phyloP scores from a whole-genome alignment of 352 stramenopile genomes.

The Phytophthora quininea region DNA sequence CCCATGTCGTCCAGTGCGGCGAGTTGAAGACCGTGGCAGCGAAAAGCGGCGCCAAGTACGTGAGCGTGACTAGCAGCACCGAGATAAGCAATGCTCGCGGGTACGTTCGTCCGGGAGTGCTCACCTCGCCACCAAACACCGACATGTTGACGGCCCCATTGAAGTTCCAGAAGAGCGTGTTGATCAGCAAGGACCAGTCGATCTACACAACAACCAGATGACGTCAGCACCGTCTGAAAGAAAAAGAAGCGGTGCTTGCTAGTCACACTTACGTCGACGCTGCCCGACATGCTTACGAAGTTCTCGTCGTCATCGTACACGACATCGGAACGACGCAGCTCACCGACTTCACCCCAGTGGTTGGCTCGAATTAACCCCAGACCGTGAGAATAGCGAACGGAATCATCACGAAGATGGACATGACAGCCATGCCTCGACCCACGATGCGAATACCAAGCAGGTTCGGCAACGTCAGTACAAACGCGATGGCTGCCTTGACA shows the following conservation, averaged over 20 bases:
- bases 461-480: conserved; percentile 51
- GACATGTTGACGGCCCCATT: conserved; percentile 91
- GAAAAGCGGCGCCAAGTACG: conserved; percentile 91
- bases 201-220: conserved; percentile 26
- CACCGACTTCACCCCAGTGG: conserved; percentile 45
- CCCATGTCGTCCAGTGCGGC: conserved; percentile 83
- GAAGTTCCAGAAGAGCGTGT: conserved; percentile 97
- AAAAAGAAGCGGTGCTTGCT: background rate
- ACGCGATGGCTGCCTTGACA: conserved; percentile 49
- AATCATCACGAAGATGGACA: conserved; percentile 89
- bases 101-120: conserved; percentile 78
- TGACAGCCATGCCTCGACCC: conserved; percentile 69
- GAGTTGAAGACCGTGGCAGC: conserved; percentile 73
- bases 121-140: conserved; percentile 90
- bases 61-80: conserved; percentile 79
- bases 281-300: conserved; percentile 49
- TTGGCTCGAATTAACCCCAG: conserved; percentile 36
- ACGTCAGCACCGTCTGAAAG: conserved; percentile 7
- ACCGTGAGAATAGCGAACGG: conserved; percentile 89
- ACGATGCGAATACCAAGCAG: conserved; percentile 59
- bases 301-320: conserved; percentile 39
- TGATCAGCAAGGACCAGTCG: conserved; percentile 89
- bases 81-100: conserved; percentile 83
- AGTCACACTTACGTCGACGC: conserved; percentile 23
- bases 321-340: conserved; percentile 49